phyloP scores from a whole-genome alignment of 2,329 filamentous ascomycete species.

The Paracorniculantispora psalliotae region DNA sequence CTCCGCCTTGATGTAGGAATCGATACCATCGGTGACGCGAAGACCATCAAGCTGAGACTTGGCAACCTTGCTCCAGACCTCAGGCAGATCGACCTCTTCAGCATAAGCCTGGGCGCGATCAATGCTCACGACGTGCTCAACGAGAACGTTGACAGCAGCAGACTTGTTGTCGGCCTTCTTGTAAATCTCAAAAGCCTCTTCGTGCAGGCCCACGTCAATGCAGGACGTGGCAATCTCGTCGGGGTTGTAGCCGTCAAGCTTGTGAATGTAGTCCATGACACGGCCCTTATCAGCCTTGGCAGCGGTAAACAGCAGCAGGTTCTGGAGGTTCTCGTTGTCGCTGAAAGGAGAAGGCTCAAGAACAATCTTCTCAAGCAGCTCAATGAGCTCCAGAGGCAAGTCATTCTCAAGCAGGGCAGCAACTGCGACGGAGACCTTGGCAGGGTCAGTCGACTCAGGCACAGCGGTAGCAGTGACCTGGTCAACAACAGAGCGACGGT shows the following conservation, averaged over 20 bases:
- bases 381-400: conserved; percentile 88
- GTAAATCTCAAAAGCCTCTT: conserved; percentile 97
- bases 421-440: conserved; percentile 92
- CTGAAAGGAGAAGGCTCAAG: conserved; percentile 99
- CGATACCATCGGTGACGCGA: conserved; percentile 85
- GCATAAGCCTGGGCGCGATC: conserved; percentile 95
- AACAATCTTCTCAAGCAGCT: conserved; percentile 97
- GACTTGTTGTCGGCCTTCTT: conserved; percentile 93
- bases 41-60: conserved; percentile 97
- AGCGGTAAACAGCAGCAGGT: conserved; percentile 91
- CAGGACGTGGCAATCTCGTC: conserved; percentile 91
- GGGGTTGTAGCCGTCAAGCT: conserved; percentile 81
- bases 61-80: conserved; percentile 97
- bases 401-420: conserved; percentile 89
- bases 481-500: conserved; percentile 88
- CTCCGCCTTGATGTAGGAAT: conserved; percentile 93
- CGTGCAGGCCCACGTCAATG: conserved; percentile 89
- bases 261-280: conserved; percentile 94
- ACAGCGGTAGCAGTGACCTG: conserved; percentile 96
- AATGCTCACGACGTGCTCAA: conserved; percentile 96
- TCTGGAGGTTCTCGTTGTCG: conserved; percentile 94
- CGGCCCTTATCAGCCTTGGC: conserved; percentile 93
- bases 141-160: conserved; percentile 83
- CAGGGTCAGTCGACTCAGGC: conserved; percentile 84
- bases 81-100: conserved; percentile 85